These are phyloP conservation scores for Chytriomyces sp. DNA, from an alignment of 192 early-diverging fungal species.

Conservation along the genomic window DNA sequence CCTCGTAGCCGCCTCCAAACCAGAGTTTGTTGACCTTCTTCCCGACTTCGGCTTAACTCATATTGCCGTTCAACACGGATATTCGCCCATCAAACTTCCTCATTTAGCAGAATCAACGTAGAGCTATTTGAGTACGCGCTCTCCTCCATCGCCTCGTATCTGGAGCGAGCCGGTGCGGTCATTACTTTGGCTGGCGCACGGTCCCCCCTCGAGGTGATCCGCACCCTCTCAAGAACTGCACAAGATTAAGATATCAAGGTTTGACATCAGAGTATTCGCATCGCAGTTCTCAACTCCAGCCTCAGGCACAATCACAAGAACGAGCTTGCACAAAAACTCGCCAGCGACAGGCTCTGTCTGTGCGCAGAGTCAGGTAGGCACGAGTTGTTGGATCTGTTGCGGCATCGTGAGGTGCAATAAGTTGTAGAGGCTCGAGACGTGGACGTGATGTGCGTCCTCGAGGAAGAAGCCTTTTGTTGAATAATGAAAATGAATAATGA, in stretches of 20 bases:
- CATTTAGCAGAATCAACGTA: background rate
- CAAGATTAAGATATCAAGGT: too few relatives aligned
- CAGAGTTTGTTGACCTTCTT: constrained; percentile 53
- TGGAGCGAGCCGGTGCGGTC: constrained; percentile 64
- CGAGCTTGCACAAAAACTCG: constrained; percentile 81
- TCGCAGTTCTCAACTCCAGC: constrained; percentile 75
- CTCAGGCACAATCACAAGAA: constrained; percentile 88
- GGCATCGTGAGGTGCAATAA: too few relatives aligned
- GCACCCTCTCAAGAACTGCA: too few relatives aligned
- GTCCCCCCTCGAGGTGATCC: constrained; percentile 73
- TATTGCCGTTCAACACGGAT: constrained; percentile 73
- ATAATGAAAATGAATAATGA: too few relatives aligned
- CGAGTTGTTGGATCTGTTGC: too few relatives aligned
- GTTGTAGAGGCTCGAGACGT: too few relatives aligned
- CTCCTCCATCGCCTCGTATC: constrained; percentile 43
- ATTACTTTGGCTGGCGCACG: constrained; percentile 88
- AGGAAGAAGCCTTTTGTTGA: too few relatives aligned
- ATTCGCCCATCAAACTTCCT: background rate
- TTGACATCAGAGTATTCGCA: too few relatives aligned
- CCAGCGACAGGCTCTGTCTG: too few relatives aligned
- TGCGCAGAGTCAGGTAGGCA: too few relatives aligned
- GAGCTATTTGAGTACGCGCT: constrained; percentile 17
- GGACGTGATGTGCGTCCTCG: too few relatives aligned
- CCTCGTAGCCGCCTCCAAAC: constrained; percentile 56
- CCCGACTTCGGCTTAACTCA: constrained; percentile 51